phyloP scores from a whole-genome alignment of 306 rosid genomes.

The Begonia masoniana region DNA sequence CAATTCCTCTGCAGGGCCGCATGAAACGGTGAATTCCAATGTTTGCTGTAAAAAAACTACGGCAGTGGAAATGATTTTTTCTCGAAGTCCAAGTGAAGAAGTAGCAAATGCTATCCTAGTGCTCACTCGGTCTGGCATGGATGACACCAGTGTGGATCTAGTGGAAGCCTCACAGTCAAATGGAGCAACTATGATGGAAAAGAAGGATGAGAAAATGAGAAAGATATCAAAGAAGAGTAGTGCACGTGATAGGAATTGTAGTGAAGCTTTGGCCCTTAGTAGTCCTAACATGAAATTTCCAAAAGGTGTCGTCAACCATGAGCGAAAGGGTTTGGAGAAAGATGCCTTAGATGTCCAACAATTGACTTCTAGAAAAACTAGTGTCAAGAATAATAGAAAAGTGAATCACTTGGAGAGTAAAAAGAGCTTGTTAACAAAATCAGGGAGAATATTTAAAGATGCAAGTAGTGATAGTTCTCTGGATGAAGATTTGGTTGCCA shows the following conservation, averaged over 20 bases:
- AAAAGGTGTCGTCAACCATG: conserved; percentile 15
- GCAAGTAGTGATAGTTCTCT: conserved; percentile 46
- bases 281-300: conserved; percentile 20
- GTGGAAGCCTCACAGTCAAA: conserved; percentile 20
- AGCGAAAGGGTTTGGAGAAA: conserved; percentile 9
- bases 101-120: conserved; percentile 8
- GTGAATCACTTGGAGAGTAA: conserved; percentile 19
- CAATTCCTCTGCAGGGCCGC: conserved; percentile 15
- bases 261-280: conserved; percentile 9
- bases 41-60: conserved; percentile 17
- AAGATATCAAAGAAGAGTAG: conserved; percentile 23
- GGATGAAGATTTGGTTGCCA: conserved; percentile 21
- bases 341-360: conserved; percentile 7
- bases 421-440: conserved; percentile 28
- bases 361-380: conserved; percentile 16
- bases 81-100: conserved; percentile 22
- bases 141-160: conserved; percentile 8
- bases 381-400: conserved; percentile 11
- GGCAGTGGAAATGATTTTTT: conserved; percentile 18
- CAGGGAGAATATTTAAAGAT: conserved; percentile 48
- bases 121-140: neutral
- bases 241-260: conserved; percentile 17
- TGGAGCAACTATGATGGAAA: conserved; percentile 19
- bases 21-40: conserved; percentile 17
- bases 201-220: conserved; percentile 17